Base-by-base conservation (phyloP, 2,329 filamentous ascomycete genomes). In the Nemania diffusa region DNA sequence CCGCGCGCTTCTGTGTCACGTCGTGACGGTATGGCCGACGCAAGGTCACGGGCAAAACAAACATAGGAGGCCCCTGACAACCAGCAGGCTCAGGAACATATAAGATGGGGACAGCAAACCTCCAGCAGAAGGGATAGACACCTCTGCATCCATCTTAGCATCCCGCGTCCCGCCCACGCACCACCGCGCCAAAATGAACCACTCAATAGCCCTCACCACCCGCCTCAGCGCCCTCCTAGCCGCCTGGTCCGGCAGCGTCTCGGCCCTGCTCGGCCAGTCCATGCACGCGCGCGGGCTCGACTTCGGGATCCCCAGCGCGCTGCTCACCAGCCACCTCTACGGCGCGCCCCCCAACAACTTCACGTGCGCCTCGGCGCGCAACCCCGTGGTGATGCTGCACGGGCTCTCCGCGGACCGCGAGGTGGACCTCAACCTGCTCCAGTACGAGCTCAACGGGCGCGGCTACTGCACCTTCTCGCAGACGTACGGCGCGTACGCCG, bases 331-430 rank as follows among this genome's bases (percentile, higher is more conserved):
- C 51, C 40, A 61, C 1, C 57, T 72, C 29, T 76, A 74, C 57
- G 74, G 74, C 8, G 74, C 74, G 5, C 74, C 74, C 0, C 57
- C 48, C 3, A 75, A 75, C 52, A 51, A 76, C 68, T 75, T 73
- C 67, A 52, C 69, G 56, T 78, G 73, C 67, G 53, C 53, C 27
- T 71, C 70, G 17, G 46, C 73, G n/a, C 71, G 65, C 24, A 74
- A 73, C 34, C 69, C 86, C 81, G 71, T 87, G 76, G 58, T 82
- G 78, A 71, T 88, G 64, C 69, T 90, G 74, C 85, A 87, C 71
- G 74, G 74, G 5, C 72, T 76, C 7, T 72, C 71, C 3, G 70
- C 73, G 9, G 65, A 69, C 62, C 71, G 70, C 51, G 62, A 75
- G 2, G 65, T 71, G n/a, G 72, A 75, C 60, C 72, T 76, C 17